These are phyloP conservation scores for Pestalotiopsis sp. DNA, from an alignment of 2,329 filamentous ascomycete species.

Conservation along the genomic window DNA sequence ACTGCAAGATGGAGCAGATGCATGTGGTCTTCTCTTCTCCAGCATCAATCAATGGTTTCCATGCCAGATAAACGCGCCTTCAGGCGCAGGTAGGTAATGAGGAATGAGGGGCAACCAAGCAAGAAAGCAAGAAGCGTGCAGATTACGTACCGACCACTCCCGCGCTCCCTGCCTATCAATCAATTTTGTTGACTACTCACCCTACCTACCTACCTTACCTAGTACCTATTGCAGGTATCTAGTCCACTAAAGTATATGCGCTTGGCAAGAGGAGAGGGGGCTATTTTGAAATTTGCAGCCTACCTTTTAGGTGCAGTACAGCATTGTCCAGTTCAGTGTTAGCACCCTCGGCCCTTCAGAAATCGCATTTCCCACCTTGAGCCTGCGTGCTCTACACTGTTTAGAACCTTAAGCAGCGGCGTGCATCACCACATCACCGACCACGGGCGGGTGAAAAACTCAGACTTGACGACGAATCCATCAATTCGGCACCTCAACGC, in stretches of 20 bases:
- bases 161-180: not conserved
- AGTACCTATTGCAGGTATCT: not conserved
- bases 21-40: not conserved
- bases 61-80: not conserved
- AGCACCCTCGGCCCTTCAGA: not conserved
- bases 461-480: slow-evolving; percentile 18
- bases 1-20: not conserved
- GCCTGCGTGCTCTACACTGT: not conserved
- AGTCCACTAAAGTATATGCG: too few species aligned
- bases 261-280: not conserved
- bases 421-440: slow-evolving; percentile 15
- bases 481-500: slow-evolving; percentile 28
- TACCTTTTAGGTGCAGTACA: slow-evolving; percentile 1
- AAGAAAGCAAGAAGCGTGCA: not conserved
- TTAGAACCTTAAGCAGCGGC: slow-evolving; percentile 4
- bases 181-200: too few species aligned
- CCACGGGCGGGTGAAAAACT: slow-evolving; percentile 21
- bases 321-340: slow-evolving; percentile 8
- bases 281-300: slow-evolving; percentile 8
- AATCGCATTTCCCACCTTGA: slow-evolving; percentile 2
- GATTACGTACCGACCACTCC: slow-evolving; percentile 2
- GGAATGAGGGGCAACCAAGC: slow-evolving; percentile 8
- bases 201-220: too few species aligned
- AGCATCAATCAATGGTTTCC: not conserved
- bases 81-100: not conserved